Evolutionary conservation across 345 rosid species (phyloP).

Genomic region (Geranium brycei): DNA sequence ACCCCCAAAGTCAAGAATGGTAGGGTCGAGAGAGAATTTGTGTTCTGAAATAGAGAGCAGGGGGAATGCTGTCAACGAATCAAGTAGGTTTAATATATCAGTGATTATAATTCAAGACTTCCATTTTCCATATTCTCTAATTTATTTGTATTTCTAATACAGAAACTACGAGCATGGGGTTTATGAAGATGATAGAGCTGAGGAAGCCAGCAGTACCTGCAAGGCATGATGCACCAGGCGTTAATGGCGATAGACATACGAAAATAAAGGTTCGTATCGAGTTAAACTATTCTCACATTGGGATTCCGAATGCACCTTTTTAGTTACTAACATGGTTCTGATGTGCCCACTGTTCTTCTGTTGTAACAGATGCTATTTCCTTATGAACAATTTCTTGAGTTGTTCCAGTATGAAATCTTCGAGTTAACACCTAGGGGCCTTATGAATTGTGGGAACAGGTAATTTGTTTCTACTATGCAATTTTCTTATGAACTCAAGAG

Average conservation of each 20-base stretch:
- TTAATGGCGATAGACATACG: conserved; percentile 22
- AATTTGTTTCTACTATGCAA: conserved; percentile 1
- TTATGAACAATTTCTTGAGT: conserved; percentile 58
- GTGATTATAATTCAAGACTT: conserved; percentile 2
- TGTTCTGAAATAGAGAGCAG: conserved; percentile 28
- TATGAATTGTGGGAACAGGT: conserved; percentile 80
- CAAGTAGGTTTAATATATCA: conserved; percentile 20
- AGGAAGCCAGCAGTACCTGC: conserved; percentile 40
- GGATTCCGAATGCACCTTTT: background rate
- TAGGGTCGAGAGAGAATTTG: conserved; percentile 24
- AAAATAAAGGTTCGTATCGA: conserved; percentile 36
- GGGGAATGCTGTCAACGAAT: conserved; percentile 23
- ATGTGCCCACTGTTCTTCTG: background rate
- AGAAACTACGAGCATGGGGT: conserved; percentile 27
- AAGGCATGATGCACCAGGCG: conserved; percentile 15
- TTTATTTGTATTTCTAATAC: conserved; percentile 14
- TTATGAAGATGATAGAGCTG: conserved; percentile 48
- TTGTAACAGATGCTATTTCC: conserved; percentile 49
- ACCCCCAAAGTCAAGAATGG: conserved; percentile 20
- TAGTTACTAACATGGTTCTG: background rate
- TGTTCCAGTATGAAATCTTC: conserved; percentile 52
- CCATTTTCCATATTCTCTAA: conserved; percentile 10
- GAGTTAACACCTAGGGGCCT: conserved; percentile 72
- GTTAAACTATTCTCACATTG: background rate
- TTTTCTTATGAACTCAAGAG: background rate